Evolutionary conservation across 768 basidiomycete species (phyloP), one percentile per base, ranked within the genome.

Genomic region (Naganishia randhawae): DNA sequence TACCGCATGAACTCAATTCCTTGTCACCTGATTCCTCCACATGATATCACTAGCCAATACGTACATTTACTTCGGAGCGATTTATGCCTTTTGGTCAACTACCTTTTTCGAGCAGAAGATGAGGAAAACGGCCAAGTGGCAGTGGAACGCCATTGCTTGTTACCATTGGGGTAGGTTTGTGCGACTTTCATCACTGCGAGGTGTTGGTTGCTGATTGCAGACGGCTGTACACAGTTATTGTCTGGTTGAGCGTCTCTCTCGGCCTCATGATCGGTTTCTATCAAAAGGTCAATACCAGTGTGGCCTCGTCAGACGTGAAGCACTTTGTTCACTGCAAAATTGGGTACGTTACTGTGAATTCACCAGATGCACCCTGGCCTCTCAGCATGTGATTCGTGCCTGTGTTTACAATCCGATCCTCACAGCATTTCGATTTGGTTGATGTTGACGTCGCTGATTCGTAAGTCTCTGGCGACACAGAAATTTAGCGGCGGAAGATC

Each of bases 31-130:
- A n/a, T 61, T 39, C 39, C 29, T 55, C 54, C 13, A 7, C 14
- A 19, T 37, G 32, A 2, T 42, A 19, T n/a, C n/a, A n/a, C n/a
- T 41, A 61, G 57, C 37, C 10, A 61, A 61, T 19, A 39, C 57
- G 13, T 61, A 61, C 39, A 41, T 41, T n/a, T 61, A 61, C 57
- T 25, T 41, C 14, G 57, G 57, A 4, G 37, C 37, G 11, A 42
- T 61, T 11, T 61, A 61, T 61, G 57, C 57, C 3, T n/a, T 25
- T 22, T 61, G 57, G 37, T 61, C 57, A 33, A 22, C 33, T 9
- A 61, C 57, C 25, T 61, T 61, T 25, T 61, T 61, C 39, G 16
- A 61, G n/a, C 57, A 39, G 25, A 61, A 61, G 37, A 5, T 39
- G 25, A 61, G 37, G 27, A n/a, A 25, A 42, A 61, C 57, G 2